Evolutionary conservation across 495 filamentous ascomycete species (phyloP).

Genomic region (Tirmania nivea): DNA sequence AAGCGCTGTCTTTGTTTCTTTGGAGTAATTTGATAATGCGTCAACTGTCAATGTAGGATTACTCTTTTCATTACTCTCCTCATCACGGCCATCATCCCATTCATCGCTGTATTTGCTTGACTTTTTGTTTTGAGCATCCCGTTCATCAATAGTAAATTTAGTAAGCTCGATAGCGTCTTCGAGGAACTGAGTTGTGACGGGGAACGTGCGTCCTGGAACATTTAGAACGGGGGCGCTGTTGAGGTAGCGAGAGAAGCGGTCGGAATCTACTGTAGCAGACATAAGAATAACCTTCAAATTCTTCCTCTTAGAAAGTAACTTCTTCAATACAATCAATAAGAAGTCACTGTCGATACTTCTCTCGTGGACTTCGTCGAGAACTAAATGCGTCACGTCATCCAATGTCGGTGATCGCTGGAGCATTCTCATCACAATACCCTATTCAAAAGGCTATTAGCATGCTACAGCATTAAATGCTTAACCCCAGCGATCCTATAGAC

Average conservation of each 20-base stretch:
- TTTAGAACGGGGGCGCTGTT: conserved; percentile 63
- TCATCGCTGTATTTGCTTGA: background rate
- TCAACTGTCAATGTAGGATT: conserved; percentile 21
- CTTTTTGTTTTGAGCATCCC: conserved; percentile 23
- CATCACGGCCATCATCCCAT: conserved; percentile 18
- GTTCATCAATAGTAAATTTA: conserved; percentile 38
- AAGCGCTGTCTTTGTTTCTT: conserved; percentile 48
- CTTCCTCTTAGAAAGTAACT: conserved; percentile 46
- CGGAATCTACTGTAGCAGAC: conserved; percentile 88
- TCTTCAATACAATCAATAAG: conserved; percentile 68
- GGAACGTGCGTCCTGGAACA: conserved; percentile 82
- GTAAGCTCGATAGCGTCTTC: conserved; percentile 81
- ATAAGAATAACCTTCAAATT: conserved; percentile 74
- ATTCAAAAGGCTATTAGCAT: conserved; percentile 26
- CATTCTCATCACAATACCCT: conserved; percentile 92
- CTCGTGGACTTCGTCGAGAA: conserved; percentile 91
- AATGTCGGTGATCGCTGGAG: conserved; percentile 70
- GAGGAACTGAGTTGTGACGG: conserved; percentile 65
- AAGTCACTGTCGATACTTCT: conserved; percentile 91
- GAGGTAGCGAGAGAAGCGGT: conserved; percentile 73
- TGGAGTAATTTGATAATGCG: conserved; percentile 46
- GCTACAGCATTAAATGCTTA: background rate
- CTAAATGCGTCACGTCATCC: conserved; percentile 69
- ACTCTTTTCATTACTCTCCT: conserved; percentile 14
- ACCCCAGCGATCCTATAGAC: conserved; percentile 5